Evolutionary conservation across 805 yeast species (phyloP), one percentile per base, ranked within the genome.

Genomic region (Candida stauntonica): DNA sequence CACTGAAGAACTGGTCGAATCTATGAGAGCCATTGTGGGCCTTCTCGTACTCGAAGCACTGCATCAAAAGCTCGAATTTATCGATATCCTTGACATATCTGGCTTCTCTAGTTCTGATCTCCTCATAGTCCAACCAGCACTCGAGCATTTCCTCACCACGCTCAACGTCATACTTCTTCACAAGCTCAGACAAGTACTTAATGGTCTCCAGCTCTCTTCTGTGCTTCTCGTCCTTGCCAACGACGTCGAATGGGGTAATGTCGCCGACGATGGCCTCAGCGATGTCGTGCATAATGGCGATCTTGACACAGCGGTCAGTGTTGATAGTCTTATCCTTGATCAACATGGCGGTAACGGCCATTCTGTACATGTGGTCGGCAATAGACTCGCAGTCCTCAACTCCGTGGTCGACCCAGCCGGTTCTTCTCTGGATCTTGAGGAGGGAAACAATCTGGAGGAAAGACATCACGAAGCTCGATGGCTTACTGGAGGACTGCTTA

Each of bases 211-310:
- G 70, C 56, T 91, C 98, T 41, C 97, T 69, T 42, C 82, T 70
- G 60, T 85, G 93, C 60, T 91, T 91, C 58, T 91, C 98, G 13
- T 63, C 67, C 58, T 88, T 87, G 33, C 77, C 67, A 21, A 89
- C 75, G 42, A 73, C 55, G 64, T 88, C 85, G 60, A 75, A 62
- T 52, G 99, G 93, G 2, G 95, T 88, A 35, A 91, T 86, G 60
- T 91, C 99, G 23, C 99, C 99, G 12, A 91, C 98, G 20, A 91
- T 66, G 4, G 89, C 62, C 67, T 91, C 99, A 9, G 98, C 96
- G 52, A 91, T 84, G 61, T 91, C 99, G 66, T 91, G 99, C 23
- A 88, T 79, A 29, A 88, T 67, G 1, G 96, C 88, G 38, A 91
- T 88, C 62, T 84, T 82, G 35, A 80, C 82, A 66, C 96, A 87